Base-by-base conservation (phyloP, 2,329 filamentous ascomycete species). In the Paecilomyces sp. region DNA sequence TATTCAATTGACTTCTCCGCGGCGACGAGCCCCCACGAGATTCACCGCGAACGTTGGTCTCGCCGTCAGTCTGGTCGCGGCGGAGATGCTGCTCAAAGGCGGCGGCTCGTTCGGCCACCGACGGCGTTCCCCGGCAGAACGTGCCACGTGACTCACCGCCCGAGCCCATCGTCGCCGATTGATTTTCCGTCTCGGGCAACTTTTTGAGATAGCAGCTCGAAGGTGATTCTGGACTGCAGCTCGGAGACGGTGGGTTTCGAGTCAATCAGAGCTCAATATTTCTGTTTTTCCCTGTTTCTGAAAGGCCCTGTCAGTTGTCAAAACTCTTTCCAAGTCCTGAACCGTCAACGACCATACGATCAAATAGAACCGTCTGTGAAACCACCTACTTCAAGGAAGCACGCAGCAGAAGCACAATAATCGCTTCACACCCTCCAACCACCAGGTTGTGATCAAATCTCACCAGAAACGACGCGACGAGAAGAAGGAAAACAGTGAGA, bases 71-170 rank as follows among this genome's bases (percentile, higher is more conserved):
- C n/a, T 47, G 41, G 41, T 9, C 8, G 41, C 41, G 41, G 62
- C 60, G 64, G 65, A 61, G 60, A 57, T 63, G 59, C 57, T 62
- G 57, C 36, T 66, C 65, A 54, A 65, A 62, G 15, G 65, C 65
- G 2, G 65, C 65, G 41, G 63, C 56, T 56, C 65, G 47, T 58
- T 66, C 62, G 62, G 65, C 65, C 62, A 66, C 65, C 50, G 62
- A 61, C 25, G 56, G 60, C 6, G 58, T 9, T 58, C 58, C 61
- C 59, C 47, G 56, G 52, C 56, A 13, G 18, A 60, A 64, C 64
- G 51, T 8, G 0, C 0, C 71, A 74, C 70, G 70, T 74, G 72
- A 74, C 58, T 59, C 59, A 67, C 72, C 71, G 71, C 72, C 68
- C n/a, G 7, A 18, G n/a, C 30, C 54, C 36, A 57, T 54, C 22